A percentile compares a stretch with the other conserved stretches of the same genome.
Evolutionary conservation across 352 stramenopile genomes (phyloP).

Genomic region (Elongisporangium prolatum): DNA sequence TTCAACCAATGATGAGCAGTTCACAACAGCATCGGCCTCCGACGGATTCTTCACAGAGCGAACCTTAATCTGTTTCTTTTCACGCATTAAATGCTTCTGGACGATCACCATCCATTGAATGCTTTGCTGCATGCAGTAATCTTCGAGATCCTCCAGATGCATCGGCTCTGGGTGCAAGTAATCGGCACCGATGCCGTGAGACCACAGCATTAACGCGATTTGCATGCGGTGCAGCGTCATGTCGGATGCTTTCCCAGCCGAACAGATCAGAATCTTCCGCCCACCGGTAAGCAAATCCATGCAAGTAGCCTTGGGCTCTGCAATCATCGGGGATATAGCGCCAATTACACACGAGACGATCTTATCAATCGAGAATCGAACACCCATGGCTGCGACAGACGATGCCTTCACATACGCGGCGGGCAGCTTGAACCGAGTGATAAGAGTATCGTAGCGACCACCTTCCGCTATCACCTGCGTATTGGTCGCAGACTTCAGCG

Average conservation of each 20-base stretch:
- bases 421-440: slow-evolving; percentile 83
- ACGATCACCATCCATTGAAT: slow-evolving; percentile 86
- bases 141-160: slow-evolving; percentile 78
- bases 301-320: slow-evolving; percentile 31
- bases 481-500: slow-evolving; percentile 27
- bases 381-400: slow-evolving; percentile 69
- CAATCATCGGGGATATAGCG: slow-evolving; percentile 17
- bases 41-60: slow-evolving; percentile 63
- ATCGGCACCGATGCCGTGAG: slow-evolving; percentile 62
- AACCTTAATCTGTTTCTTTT: slow-evolving; percentile 86
- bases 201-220: slow-evolving; percentile 74
- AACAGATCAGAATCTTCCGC: slow-evolving; percentile 72
- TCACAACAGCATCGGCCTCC: slow-evolving; percentile 68
- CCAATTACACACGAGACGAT: slow-evolving; percentile 71
- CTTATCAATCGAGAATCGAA: slow-evolving; percentile 84
- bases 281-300: slow-evolving; percentile 33
- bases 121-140: slow-evolving; percentile 71
- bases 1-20: slow-evolving; percentile 54
- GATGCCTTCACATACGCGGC: slow-evolving; percentile 69
- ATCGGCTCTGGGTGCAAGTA: slow-evolving; percentile 80
- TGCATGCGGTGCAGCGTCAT: slow-evolving; percentile 76
- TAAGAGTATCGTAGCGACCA: slow-evolving; percentile 73
- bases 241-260: slow-evolving; percentile 62
- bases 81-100: slow-evolving; percentile 74
- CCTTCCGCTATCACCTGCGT: slow-evolving; percentile 78